Conservation (phyloP, 306 rosid species). For the Lupinus albus region DNA sequence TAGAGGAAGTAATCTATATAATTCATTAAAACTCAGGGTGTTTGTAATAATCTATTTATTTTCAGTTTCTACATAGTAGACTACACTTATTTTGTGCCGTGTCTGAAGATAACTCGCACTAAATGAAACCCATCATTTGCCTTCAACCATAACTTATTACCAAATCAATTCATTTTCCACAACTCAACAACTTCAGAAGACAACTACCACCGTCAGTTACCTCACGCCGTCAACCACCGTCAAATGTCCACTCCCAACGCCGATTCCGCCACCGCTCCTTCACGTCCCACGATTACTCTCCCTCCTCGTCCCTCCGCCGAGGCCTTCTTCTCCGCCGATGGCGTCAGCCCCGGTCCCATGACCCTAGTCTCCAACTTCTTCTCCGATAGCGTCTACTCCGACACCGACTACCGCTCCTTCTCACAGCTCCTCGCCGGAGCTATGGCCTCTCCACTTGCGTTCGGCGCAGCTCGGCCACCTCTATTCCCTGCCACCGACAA, state of each 20-base stretch:
- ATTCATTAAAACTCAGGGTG: too few relatives aligned
- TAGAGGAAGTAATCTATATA: too few relatives aligned
- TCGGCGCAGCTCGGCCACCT: constrained; percentile 15
- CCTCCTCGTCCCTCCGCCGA: constrained; percentile 90
- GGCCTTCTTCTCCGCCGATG: constrained; percentile 66
- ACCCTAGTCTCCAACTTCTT: constrained; percentile 92
- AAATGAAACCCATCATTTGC: neutral
- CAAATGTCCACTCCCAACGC: constrained; percentile 56
- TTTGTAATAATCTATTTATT: too few relatives aligned
- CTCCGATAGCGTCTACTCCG: constrained; percentile 47
- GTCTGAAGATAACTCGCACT: neutral
- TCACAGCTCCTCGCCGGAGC: constrained; percentile 98
- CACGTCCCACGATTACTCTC: constrained; percentile 75
- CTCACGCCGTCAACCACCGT: neutral
- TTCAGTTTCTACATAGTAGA: neutral
- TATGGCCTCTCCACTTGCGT: constrained; percentile 86
- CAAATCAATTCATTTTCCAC: neutral
- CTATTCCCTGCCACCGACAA: neutral
- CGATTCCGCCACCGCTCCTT: constrained; percentile 47
- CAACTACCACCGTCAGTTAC: neutral
- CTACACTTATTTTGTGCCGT: neutral
- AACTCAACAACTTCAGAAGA: too few relatives aligned
- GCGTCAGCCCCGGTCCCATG: constrained; percentile 92
- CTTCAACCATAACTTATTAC: neutral
- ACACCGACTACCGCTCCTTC: constrained; percentile 71